phyloP scores from a whole-genome alignment of 768 basidiomycete genomes.

The Pisolithus marmoratus region DNA sequence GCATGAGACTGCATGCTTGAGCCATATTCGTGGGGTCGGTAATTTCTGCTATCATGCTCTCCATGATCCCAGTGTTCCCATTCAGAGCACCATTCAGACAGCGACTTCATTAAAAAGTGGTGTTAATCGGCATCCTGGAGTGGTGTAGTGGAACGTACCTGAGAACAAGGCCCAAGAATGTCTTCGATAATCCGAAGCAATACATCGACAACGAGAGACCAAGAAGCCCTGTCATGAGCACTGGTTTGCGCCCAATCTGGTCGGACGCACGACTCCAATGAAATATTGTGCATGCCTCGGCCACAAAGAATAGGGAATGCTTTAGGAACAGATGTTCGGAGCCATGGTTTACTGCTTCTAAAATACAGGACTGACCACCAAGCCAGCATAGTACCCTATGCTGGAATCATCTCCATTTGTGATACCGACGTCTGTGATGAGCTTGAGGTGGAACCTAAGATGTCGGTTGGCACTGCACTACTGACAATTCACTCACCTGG shows the following conservation, averaged over 20 bases:
- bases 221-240: constrained; percentile 3
- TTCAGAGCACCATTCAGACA: constrained; percentile 67
- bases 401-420: constrained; percentile 64
- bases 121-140: too few species aligned
- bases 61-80: constrained; percentile 65
- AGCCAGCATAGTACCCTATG: constrained; percentile 73
- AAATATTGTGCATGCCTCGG: constrained; percentile 63
- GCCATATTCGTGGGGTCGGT: constrained; percentile 68
- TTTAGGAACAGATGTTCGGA: constrained; percentile 14
- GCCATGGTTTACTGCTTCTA: not conserved
- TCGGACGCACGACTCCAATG: constrained; percentile 70
- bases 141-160: constrained; percentile 33
- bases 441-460: constrained; percentile 27
- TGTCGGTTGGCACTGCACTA: not conserved
- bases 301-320: constrained; percentile 69
- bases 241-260: constrained; percentile 50
- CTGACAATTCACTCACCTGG: constrained; percentile 41
- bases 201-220: constrained; percentile 1
- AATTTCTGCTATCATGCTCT: constrained; percentile 69
- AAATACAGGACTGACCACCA: constrained; percentile 41
- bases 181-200: constrained; percentile 37
- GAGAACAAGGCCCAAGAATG: constrained; percentile 45
- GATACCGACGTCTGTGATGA: constrained; percentile 60
- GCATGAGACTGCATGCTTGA: constrained; percentile 63
- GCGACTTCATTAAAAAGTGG: constrained; percentile 39